A percentile compares a stretch with the other conserved stretches of the same genome.
phyloP scores from a whole-genome alignment of 352 stramenopile species.

The Phytophthora ohioensis region DNA sequence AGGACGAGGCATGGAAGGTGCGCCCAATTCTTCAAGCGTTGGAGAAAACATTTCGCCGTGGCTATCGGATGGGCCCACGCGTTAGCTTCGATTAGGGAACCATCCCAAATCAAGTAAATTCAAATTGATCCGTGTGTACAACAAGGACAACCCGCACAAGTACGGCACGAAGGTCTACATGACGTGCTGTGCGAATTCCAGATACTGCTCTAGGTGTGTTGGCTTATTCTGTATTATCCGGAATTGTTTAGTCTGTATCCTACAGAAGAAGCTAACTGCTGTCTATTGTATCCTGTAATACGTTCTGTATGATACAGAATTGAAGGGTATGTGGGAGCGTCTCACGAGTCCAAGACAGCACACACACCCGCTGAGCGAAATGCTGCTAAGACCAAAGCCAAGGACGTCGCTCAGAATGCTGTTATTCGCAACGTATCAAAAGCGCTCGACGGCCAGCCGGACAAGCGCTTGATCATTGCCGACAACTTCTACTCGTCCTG shows the following conservation, averaged over 20 bases:
- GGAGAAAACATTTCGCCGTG: constrained; percentile 20
- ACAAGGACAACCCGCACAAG: constrained; percentile 25
- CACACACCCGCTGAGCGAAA: not conserved
- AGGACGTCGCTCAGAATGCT: constrained; percentile 2
- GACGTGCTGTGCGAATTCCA: constrained; percentile 21
- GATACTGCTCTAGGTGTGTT: constrained; percentile 27
- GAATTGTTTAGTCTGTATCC: constrained; percentile 8
- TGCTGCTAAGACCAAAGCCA: not conserved
- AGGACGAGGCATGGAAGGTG: constrained; percentile 23
- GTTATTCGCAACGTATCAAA: constrained; percentile 19
- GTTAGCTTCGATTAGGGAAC: constrained; percentile 27
- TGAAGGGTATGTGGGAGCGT: constrained; percentile 17
- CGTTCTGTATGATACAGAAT: constrained; percentile 24
- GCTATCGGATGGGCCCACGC: constrained; percentile 5
- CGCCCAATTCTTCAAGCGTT: constrained; percentile 6
- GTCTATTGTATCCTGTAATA: not conserved
- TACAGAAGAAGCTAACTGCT: constrained; percentile 5
- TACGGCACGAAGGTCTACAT: constrained; percentile 33
- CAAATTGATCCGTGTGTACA: constrained; percentile 27
- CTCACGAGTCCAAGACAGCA: too few species aligned
- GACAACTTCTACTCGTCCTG: constrained; percentile 17
- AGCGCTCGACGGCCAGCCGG: not conserved
- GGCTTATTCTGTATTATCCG: constrained; percentile 1
- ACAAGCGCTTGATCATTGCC: constrained; percentile 7
- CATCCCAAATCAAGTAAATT: constrained; percentile 18